Evolutionary conservation across 2,329 filamentous ascomycete species (phyloP), one percentile per base, ranked within the genome.

Genomic region (Penicillium concentricum): DNA sequence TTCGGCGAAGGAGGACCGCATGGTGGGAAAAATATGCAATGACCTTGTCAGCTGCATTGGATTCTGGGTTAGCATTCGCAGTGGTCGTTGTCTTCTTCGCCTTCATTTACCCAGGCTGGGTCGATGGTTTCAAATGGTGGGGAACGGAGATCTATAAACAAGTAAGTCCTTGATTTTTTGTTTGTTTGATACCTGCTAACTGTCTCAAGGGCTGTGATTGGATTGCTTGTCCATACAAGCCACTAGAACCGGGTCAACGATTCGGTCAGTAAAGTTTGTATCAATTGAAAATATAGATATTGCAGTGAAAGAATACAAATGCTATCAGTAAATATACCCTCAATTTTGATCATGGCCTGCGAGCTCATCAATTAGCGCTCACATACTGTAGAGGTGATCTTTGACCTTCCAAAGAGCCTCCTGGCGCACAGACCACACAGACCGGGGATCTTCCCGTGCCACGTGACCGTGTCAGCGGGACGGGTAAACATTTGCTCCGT

Each of bases 21-120:
- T 96, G 91, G 91, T 95, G 91, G 91, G 86, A 85, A 46, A 94
- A 95, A 74, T 95, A 95, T 72, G 93, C 90, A 39, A 94, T 95
- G 90, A 92, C 90, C 4, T 79, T 95, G 51, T 91, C 87, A 56
- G 91, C 91, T 0, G 91, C 90, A 2, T 80, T 95, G 54, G 91
- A 95, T 70, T 92, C 88, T 1, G 90, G 91, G 0, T 78, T 95
- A 20, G 91, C 91, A 0, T 90, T 92, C 67, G 89, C 89, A 28
- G 87, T 94, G 35, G 86, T 95, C 10, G 83, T 93, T 4, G 87
- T 94, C 26, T 95, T 95, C 71, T 93, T 96, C 67, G 89, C 86
- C 1, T 89, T 95, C 62, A 82, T 94, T n/a, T 93, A 92, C 69
- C 88, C 91, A 0, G 89, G 89, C 0, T 84, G 82, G 79, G 88